Conservation (phyloP, 176 grass and related monocot species). For the Triticum monococcum region DNA sequence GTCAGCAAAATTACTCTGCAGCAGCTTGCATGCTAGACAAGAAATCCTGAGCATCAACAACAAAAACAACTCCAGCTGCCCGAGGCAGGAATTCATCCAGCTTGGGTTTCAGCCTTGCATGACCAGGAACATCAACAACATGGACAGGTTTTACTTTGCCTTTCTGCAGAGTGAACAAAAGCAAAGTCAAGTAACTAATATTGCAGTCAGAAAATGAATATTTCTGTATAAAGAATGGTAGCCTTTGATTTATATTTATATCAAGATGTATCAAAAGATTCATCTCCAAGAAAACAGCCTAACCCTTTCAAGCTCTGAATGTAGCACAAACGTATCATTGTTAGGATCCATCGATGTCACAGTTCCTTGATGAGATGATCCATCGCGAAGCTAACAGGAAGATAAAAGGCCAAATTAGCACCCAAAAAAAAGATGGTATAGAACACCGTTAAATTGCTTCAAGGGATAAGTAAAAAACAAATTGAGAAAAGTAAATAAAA, state of each 20-base stretch:
- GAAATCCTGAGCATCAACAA: slow-evolving; percentile 91
- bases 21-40: slow-evolving; percentile 77
- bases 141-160: slow-evolving; percentile 76
- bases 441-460: background rate
- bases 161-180: slow-evolving; percentile 44
- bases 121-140: slow-evolving; percentile 96
- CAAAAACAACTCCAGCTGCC: slow-evolving; percentile 74
- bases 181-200: background rate
- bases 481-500: background rate
- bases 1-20: slow-evolving; percentile 66
- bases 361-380: slow-evolving; percentile 85
- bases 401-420: slow-evolving; percentile 16
- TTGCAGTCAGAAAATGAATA: background rate
- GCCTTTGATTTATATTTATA: background rate
- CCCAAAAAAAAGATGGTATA: background rate
- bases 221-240: background rate
- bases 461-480: background rate
- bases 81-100: slow-evolving; percentile 83
- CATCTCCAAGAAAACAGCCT: background rate
- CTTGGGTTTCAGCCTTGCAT: slow-evolving; percentile 86
- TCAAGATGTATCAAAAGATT: slow-evolving; percentile 12
- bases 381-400: slow-evolving; percentile 79
- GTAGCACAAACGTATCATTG: slow-evolving; percentile 72
- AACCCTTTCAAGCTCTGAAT: slow-evolving; percentile 80
- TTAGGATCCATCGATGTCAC: slow-evolving; percentile 98